phyloP scores from a whole-genome alignment of 2,329 filamentous ascomycete genomes.

The Penicillium thymicola region DNA sequence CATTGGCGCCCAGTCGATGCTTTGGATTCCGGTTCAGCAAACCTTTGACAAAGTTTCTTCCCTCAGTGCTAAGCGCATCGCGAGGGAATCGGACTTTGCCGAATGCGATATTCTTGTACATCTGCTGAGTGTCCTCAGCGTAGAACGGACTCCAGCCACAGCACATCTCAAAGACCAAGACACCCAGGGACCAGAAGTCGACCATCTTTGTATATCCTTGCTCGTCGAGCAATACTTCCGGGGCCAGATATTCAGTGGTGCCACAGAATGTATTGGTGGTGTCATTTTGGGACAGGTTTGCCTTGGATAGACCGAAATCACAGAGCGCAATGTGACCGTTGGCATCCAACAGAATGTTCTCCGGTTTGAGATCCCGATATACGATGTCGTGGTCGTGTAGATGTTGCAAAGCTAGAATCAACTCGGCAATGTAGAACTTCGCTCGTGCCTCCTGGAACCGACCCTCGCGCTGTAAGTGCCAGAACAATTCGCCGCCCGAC shows the following conservation, averaged over 20 bases:
- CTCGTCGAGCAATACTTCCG: conserved; percentile 92
- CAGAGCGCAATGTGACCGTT: conserved; percentile 97
- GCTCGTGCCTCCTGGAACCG: conserved; percentile 91
- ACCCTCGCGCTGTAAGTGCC: conserved; percentile 96
- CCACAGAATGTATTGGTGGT: conserved; percentile 99
- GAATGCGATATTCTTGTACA: conserved; percentile 99
- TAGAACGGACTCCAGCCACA: conserved; percentile 99
- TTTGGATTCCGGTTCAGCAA: conserved; percentile 95
- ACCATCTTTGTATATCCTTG: conserved; percentile 99
- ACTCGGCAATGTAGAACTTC: conserved; percentile 98
- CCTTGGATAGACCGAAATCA: conserved; percentile 96
- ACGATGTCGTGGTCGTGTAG: conserved; percentile 97
- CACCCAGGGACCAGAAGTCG: conserved; percentile 97
- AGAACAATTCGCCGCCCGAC: conserved; percentile 97
- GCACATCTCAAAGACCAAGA: conserved; percentile 99
- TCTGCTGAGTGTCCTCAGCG: conserved; percentile 97
- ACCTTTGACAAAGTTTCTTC: conserved; percentile 96
- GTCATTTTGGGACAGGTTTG: conserved; percentile 92
- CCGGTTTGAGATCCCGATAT: conserved; percentile 93
- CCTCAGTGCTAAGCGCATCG: conserved; percentile 90
- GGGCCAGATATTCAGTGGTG: conserved; percentile 94
- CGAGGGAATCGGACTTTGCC: conserved; percentile 96
- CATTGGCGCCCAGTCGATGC: conserved; percentile 84
- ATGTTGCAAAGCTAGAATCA: conserved; percentile 92
- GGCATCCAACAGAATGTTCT: conserved; percentile 94